phyloP scores from a whole-genome alignment of 1,284 basidiomycete species.

The Ustilago trichophora region DNA sequence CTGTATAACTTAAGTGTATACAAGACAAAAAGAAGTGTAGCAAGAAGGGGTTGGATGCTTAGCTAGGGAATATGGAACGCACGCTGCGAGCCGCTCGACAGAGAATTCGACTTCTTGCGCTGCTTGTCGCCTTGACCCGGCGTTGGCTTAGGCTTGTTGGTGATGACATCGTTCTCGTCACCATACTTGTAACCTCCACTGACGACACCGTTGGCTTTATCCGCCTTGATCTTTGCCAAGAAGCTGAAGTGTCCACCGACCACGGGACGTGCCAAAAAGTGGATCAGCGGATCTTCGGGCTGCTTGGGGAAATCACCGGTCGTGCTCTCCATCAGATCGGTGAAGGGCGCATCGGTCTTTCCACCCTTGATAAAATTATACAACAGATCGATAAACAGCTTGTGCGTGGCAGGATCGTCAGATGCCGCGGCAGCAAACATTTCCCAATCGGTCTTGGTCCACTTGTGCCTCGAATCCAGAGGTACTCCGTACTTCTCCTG shows the following conservation, averaged over 20 bases:
- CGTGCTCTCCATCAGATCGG: conserved; percentile 60
- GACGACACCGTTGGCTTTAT: conserved; percentile 59
- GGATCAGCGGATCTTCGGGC: conserved; percentile 57
- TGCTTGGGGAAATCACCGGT: conserved; percentile 54
- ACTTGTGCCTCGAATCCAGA: conserved; percentile 64
- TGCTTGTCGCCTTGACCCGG: conserved; percentile 8
- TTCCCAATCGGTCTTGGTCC: conserved; percentile 67
- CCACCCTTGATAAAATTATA: conserved; percentile 60
- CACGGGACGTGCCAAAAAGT: conserved; percentile 66
- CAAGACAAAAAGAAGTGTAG: too few relatives aligned
- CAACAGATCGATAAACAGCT: conserved; percentile 62
- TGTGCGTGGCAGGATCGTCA: conserved; percentile 41
- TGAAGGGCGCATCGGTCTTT: conserved; percentile 65
- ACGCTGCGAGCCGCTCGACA: conserved; percentile 37
- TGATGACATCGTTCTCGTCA: conserved; percentile 38
- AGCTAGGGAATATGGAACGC: too few relatives aligned
- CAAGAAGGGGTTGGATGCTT: too few relatives aligned
- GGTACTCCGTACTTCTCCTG: conserved; percentile 63
- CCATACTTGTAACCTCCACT: conserved; percentile 34
- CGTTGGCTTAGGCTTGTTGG: conserved; percentile 10
- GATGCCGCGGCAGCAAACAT: conserved; percentile 64
- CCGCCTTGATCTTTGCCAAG: conserved; percentile 63
- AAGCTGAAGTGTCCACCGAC: conserved; percentile 66
- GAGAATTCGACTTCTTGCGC: conserved; percentile 15
- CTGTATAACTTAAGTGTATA: too few relatives aligned